Evolutionary conservation across 805 yeast species (phyloP), one percentile per base, ranked within the genome.

Genomic region (Deakozyma indianensis): DNA sequence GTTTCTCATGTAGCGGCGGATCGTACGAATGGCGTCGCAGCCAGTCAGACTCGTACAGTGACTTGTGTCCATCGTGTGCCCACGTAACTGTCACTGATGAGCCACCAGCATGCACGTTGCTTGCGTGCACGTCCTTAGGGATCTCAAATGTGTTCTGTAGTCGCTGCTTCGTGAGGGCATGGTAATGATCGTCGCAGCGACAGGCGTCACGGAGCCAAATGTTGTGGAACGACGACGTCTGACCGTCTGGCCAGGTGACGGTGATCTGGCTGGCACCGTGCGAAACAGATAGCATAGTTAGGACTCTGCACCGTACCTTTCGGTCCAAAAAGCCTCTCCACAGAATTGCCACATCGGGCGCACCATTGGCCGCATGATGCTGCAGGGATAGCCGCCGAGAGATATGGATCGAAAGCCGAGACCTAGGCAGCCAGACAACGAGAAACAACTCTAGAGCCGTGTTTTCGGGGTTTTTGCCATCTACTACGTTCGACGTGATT

Each of bases 171-270:
- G 85, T 79, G 42, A 61, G 54, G 2, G 68, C 60, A 54, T 71
- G 77, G 59, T 67, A 76, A 58, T 83, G 77, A 23, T 65, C 51
- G 9, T 62, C 58, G 50, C 83, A 78, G 49, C 71, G 80, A 52
- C 85, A 79, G 52, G 72, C 69, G 57, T 79, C 85, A 42, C 85
- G 64, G 18, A 79, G 64, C 84, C 84, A 79, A 41, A 79, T 67
- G 55, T 70, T 57, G 54, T 75, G 77, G 48, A 53, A 51, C 15
- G 41, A 45, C n/a, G 38, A 32, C 4, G 38, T 32, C 18, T 32
- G 38, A n/a, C 38, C 18, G 38, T 32, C 18, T 4, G 11, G 9
- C 38, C 38, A 32, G 18, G 38, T 32, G 38, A 32, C 18, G 11
- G 38, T 32, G 11, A 32, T 32, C 38, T 32, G 18, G 38, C 20